Percentiles rank a stretch among this genome's conserved stretches.
phyloP scores from a whole-genome alignment of 345 rosid species.

The Pistacia atlantica region DNA sequence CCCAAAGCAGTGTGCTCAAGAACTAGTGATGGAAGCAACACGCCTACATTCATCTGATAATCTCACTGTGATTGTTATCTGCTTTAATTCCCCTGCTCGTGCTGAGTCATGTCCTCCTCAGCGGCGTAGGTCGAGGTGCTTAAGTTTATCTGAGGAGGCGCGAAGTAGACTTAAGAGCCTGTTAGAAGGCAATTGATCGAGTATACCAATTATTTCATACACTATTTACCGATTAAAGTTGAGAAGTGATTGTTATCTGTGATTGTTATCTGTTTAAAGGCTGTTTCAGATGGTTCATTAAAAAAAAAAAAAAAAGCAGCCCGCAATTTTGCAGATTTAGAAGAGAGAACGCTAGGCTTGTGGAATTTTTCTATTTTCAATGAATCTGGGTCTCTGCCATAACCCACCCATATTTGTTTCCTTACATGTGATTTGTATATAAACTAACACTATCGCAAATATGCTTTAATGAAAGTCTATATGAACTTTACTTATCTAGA shows the following conservation, averaged over 20 bases:
- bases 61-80: slow-evolving; percentile 52
- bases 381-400: not conserved
- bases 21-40: slow-evolving; percentile 59
- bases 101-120: slow-evolving; percentile 41
- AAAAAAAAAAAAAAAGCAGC: slow-evolving; percentile 31
- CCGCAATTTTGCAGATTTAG: slow-evolving; percentile 51
- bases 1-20: slow-evolving; percentile 58
- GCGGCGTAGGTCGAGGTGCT: slow-evolving; percentile 41
- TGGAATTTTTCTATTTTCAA: not conserved
- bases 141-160: slow-evolving; percentile 53
- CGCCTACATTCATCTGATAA: slow-evolving; percentile 59
- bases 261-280: slow-evolving; percentile 37
- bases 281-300: slow-evolving; percentile 45
- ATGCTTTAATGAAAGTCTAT: no score
- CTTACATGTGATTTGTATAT: not conserved
- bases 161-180: slow-evolving; percentile 50
- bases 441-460: no score
- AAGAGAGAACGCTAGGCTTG: slow-evolving; percentile 6
- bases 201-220: slow-evolving; percentile 12
- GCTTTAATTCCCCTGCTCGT: slow-evolving; percentile 36
- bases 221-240: slow-evolving; percentile 14
- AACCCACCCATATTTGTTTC: not conserved
- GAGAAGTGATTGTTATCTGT: slow-evolving; percentile 27
- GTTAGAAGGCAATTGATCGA: slow-evolving; percentile 65
- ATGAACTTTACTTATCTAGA: no score